phyloP scores from a whole-genome alignment of 495 filamentous ascomycete species.

The Halenospora varia region DNA sequence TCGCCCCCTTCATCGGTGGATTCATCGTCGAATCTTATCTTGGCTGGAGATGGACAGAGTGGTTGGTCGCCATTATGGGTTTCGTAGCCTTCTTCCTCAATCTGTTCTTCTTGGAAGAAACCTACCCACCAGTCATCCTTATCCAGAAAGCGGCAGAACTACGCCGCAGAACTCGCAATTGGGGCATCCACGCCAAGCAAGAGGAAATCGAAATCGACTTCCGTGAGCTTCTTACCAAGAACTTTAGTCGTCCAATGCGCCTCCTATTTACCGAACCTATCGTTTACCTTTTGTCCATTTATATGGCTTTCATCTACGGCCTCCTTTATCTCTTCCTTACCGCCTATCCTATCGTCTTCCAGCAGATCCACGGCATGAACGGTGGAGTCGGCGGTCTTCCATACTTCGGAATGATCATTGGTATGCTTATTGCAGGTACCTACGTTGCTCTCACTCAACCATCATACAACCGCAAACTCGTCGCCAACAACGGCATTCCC shows the following conservation, averaged over 20 bases:
- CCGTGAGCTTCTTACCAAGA: slow-evolving; percentile 72
- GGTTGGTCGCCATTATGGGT: slow-evolving; percentile 66
- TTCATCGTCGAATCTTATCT: slow-evolving; percentile 66
- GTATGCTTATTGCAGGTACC: slow-evolving; percentile 63
- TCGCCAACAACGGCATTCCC: slow-evolving; percentile 67
- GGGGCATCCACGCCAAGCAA: slow-evolving; percentile 92
- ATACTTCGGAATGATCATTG: slow-evolving; percentile 77
- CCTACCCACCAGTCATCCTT: slow-evolving; percentile 79
- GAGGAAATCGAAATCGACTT: slow-evolving; percentile 90
- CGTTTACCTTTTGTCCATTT: slow-evolving; percentile 66
- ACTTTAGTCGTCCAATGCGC: slow-evolving; percentile 75
- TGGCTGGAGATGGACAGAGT: slow-evolving; percentile 88
- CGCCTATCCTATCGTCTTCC: slow-evolving; percentile 78
- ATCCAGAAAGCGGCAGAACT: slow-evolving; percentile 73
- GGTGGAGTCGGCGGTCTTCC: slow-evolving; percentile 68
- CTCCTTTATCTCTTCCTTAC: slow-evolving; percentile 79
- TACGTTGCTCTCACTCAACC: slow-evolving; percentile 64
- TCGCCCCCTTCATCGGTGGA: slow-evolving; percentile 81
- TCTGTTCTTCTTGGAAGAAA: slow-evolving; percentile 72
- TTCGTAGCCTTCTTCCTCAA: slow-evolving; percentile 65
- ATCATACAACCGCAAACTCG: slow-evolving; percentile 62
- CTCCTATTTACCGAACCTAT: slow-evolving; percentile 81
- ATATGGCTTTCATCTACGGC: slow-evolving; percentile 81
- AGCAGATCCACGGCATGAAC: slow-evolving; percentile 62
- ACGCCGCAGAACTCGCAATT: slow-evolving; percentile 78